Base-by-base conservation (phyloP, 139 green algal genomes). In the Closterium sp. region DNA sequence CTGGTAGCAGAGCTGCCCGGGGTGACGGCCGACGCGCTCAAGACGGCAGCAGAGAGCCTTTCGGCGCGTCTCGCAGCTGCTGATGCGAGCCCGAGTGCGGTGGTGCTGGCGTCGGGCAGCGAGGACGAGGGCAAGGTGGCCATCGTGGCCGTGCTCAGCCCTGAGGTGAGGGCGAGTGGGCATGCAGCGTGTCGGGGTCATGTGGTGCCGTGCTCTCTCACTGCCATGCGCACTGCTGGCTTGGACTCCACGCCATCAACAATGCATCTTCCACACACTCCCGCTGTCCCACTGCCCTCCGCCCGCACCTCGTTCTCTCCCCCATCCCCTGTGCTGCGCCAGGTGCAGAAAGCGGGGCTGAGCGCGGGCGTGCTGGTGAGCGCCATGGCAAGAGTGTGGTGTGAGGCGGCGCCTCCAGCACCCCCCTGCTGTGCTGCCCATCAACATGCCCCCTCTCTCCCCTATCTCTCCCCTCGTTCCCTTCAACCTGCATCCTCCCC, bases 1-100 rank as follows among this genome's bases (percentile, higher is more conserved):
- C 90, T 99, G 92, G 97, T 98, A 55, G 94, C 91, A 0, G 86
- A 95, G 84, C 90, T 99, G 88, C 93, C 96, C n/a, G 95, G 89
- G 4, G 95, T 98, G 21, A 97, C 98, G 35, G 93, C 94, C 30
- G 97, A 97, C 36, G 93, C 94, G 89, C 87, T 95, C n/a, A 94
- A 95, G 86, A 31, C 84, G 33, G 97, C 97, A 4, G 96, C 97
- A 1, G 87, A 94, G 81, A 66, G 90, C 12, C 94, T 98, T 85
- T 92, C 96, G 85, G 89, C 88, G 2, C 35, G 69, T 23, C 90
- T 98, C 43, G 96, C 96, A 3, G 97, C 97, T 64, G 36, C 4
- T 6, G 36, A 6, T 55, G 36, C 4, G 36, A 16, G 43, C 43
- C 90, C 93, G 19, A 93, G 94, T 16, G 97, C 97, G 0, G 97